A percentile compares a stretch with the other conserved stretches of the same genome.
phyloP scores from a whole-genome alignment of 176 grass and related monocot genomes.

The Lolium multiflorum region DNA sequence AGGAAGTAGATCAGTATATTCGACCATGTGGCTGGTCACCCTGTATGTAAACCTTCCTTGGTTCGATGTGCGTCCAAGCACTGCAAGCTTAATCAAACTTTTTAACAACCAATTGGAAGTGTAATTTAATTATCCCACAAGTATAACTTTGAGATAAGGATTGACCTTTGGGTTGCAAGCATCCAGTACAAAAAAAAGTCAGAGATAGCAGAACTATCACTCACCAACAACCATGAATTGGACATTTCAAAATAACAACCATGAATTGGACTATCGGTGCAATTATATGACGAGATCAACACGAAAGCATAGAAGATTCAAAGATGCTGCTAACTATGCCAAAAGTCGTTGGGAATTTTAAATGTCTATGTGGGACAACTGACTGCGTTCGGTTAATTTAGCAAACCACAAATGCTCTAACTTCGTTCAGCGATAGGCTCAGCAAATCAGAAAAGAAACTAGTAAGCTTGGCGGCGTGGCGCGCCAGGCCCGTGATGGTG shows the following conservation, averaged over 20 bases:
- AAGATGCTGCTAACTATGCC: background rate
- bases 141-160: too few species aligned
- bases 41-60: too few species aligned
- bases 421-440: conserved; percentile 5
- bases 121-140: too few species aligned
- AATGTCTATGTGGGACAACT: background rate
- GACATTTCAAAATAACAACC: background rate
- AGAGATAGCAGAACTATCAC: conserved; percentile 22
- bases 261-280: background rate
- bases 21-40: too few species aligned
- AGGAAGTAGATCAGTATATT: too few species aligned
- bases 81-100: too few species aligned
- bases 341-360: background rate
- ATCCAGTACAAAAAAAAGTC: conserved; percentile 11
- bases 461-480: too few species aligned
- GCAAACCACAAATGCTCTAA: too few species aligned
- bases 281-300: background rate
- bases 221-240: conserved; percentile 22
- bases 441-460: conserved; percentile 20
- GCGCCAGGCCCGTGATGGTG: too few species aligned
- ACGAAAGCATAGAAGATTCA: background rate
- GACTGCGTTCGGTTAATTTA: background rate
- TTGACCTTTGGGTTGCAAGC: conserved; percentile 30
- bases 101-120: too few species aligned
- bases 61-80: too few species aligned